phyloP scores from a whole-genome alignment of 2,329 filamentous ascomycete species.

The Diaporthe amygdali region DNA sequence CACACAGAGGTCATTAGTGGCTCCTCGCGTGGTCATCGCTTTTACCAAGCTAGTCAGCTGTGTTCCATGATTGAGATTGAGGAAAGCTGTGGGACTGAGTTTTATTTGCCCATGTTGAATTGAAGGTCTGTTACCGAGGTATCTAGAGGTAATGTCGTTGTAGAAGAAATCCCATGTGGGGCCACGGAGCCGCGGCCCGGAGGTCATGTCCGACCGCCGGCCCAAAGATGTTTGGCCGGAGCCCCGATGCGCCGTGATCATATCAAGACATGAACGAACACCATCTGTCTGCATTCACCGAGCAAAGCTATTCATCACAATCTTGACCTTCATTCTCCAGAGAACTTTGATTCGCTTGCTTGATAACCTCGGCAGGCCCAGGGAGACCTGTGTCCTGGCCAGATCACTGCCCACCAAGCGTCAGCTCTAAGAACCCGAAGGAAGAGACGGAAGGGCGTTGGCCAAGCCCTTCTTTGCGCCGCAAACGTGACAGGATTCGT shows the following conservation, averaged over 20 bases:
- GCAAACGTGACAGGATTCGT: not conserved
- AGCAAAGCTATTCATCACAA: too few relatives aligned
- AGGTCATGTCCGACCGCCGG: not conserved
- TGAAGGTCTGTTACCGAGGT: not conserved
- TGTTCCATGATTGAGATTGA: not conserved
- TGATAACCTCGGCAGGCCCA: not conserved
- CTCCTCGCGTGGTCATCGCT: not conserved
- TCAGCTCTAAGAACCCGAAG: not conserved
- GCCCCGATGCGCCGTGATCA: not conserved
- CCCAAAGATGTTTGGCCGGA: not conserved
- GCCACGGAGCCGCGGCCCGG: not conserved
- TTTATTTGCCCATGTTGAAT: not conserved
- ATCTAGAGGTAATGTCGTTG: not conserved
- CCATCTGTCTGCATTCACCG: not conserved
- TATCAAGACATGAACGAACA: not conserved
- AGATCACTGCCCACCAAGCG: not conserved
- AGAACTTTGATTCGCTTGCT: not conserved
- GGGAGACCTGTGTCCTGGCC: too few relatives aligned
- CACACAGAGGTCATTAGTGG: not conserved
- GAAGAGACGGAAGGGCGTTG: not conserved
- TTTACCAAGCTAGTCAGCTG: not conserved
- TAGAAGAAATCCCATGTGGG: not conserved
- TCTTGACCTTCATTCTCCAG: too few relatives aligned
- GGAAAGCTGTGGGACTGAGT: not conserved
- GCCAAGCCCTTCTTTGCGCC: not conserved